Evolutionary conservation across 352 stramenopile genomes (phyloP), one percentile per base, ranked within the genome.

Genomic region (Hyaloperonospora arabidopsidis): DNA sequence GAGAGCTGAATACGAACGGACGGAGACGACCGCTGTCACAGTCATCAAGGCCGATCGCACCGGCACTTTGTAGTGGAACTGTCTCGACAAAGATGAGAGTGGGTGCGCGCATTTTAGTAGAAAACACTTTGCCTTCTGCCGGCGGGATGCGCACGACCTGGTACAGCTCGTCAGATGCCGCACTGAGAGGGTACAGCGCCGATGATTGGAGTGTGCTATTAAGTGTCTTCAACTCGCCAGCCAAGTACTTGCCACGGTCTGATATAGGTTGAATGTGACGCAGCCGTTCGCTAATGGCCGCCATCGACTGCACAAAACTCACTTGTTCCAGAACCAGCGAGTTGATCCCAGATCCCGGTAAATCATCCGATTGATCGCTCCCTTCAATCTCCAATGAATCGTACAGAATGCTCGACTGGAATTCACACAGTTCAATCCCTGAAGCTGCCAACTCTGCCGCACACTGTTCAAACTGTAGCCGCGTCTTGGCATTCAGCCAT

Each of bases 101-200:
- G 12, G 80, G 80, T 2, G 80, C 80, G 17, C 80, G 77, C 75
- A 87, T 87, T 66, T 90, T 90, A 8, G 80, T 90, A n/a, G 80
- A 86, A 29, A 90, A 90, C 14, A 90, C 80, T 57, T 87, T 90
- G 46, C 80, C 80, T 72, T 90, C 80, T 8, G 58, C 82, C 7
- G 76, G 77, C 23, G 80, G 76, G 22, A 90, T 80, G 6, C 80
- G 76, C 17, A 90, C 57, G 6, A 90, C 80, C 64, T 83, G 77
- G 51, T 80, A 84, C 19, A 90, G 51, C 34, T 86, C 70, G 39
- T 90, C 80, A 4, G 80, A 90, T 2, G 78, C 80, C 0, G 74
- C 71, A 32, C 80, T 88, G 7, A 90, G 50, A 11, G 80, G 80
- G 49, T 89, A 89, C 45, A 89, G 47, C 7, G 75, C 79, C n/a